phyloP scores from a whole-genome alignment of 78 protist genomes.

The Neovahlkampfia damariscottae region DNA sequence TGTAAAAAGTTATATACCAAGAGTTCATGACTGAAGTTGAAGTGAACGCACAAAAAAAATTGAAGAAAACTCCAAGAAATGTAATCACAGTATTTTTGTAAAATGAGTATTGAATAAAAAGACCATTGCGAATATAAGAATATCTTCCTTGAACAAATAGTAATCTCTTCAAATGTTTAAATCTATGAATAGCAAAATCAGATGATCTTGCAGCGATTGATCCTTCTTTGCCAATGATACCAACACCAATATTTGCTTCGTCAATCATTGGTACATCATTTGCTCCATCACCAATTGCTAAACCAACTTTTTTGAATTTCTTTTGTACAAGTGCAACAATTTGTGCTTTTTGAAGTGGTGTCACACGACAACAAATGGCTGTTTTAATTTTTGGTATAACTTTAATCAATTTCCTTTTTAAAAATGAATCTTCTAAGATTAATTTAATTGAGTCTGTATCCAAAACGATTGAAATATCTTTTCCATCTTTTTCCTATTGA shows the following conservation, averaged over 20 bases:
- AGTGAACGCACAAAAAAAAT: constrained; percentile 20
- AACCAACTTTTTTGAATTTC: background rate
- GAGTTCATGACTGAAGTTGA: constrained; percentile 63
- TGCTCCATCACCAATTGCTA: constrained; percentile 72
- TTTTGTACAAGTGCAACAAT: constrained; percentile 36
- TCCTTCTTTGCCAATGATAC: constrained; percentile 54
- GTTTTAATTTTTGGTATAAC: background rate
- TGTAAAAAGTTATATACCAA: constrained; percentile 49
- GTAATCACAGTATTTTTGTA: constrained; percentile 67
- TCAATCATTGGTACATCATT: constrained; percentile 53
- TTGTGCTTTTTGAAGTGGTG: constrained; percentile 57
- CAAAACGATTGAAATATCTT: background rate
- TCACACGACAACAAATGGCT: constrained; percentile 34
- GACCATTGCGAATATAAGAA: constrained; percentile 41
- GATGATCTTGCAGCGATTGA: constrained; percentile 52
- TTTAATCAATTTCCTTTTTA: too few relatives aligned
- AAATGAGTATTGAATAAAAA: constrained; percentile 61
- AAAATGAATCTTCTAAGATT: too few relatives aligned
- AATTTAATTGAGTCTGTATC: too few relatives aligned
- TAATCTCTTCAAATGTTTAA: constrained; percentile 49
- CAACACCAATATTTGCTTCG: constrained; percentile 70
- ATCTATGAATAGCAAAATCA: constrained; percentile 52
- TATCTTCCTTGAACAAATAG: constrained; percentile 80
- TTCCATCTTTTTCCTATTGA: background rate
- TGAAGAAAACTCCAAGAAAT: constrained; percentile 48